Conservation (phyloP, 768 basidiomycete genomes). For the Pleurotus giganteus region DNA sequence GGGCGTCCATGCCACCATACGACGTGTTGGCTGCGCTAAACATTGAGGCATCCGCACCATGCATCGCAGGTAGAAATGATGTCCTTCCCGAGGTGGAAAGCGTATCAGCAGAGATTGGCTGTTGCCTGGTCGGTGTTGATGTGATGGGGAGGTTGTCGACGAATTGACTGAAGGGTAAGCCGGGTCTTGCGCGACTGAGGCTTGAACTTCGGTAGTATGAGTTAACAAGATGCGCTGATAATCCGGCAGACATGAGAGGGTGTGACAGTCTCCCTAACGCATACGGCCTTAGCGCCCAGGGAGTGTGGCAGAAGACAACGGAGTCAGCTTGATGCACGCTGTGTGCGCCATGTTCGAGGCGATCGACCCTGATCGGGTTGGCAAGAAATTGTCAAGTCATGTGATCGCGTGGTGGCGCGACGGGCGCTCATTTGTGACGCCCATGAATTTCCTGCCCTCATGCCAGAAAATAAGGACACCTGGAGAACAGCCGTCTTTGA, state of each 20-base stretch:
- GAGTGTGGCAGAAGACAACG: no score
- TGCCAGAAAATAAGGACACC: no score
- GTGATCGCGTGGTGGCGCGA: no score
- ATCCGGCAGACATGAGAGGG: constrained; percentile 57
- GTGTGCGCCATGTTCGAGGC: no score
- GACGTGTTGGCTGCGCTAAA: constrained; percentile 23
- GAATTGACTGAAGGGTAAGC: constrained; percentile 7
- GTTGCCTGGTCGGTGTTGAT: constrained; percentile 15
- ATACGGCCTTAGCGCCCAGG: no score
- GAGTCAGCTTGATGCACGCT: no score
- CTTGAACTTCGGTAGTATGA: constrained; percentile 36
- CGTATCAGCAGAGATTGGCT: constrained; percentile 14
- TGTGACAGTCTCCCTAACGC: no score
- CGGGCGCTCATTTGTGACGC: no score
- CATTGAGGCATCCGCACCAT: constrained; percentile 39
- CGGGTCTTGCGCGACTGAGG: not conserved
- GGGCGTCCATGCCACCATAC: constrained; percentile 15
- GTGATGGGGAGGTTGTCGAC: constrained; percentile 6
- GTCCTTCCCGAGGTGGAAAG: constrained; percentile 52
- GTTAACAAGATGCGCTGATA: constrained; percentile 58
- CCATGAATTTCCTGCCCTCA: no score
- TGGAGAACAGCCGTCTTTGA: no score
- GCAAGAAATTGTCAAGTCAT: no score
- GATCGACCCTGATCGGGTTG: no score
- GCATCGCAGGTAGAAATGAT: constrained; percentile 61